phyloP scores from a whole-genome alignment of 2,329 filamentous ascomycete genomes.

The Chaetothyriales sp. region DNA sequence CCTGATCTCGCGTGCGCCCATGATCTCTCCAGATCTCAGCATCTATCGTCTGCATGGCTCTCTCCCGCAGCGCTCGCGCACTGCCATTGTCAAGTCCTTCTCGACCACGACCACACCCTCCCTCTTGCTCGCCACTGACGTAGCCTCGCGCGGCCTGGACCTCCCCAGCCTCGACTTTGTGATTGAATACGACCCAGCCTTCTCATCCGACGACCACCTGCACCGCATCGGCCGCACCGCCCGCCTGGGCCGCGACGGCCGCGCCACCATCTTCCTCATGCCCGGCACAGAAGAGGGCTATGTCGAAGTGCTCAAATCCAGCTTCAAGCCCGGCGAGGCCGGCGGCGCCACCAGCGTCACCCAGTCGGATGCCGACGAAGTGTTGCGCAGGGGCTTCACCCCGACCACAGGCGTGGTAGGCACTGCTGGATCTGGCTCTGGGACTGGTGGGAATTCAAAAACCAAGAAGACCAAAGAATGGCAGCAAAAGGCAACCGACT shows the following conservation, averaged over 20 bases:
- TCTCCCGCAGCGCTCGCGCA: conserved; percentile 72
- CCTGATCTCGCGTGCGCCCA: neutral
- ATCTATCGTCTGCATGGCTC: conserved; percentile 85
- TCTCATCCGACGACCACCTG: conserved; percentile 81
- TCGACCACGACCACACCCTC: conserved; percentile 57
- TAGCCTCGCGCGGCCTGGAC: conserved; percentile 88
- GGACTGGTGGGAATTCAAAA: too few species aligned
- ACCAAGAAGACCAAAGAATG: conserved; percentile 35
- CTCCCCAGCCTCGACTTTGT: conserved; percentile 89
- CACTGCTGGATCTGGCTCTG: too few species aligned
- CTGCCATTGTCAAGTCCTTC: conserved; percentile 70
- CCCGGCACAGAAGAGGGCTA: conserved; percentile 90
- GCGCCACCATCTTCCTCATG: conserved; percentile 75
- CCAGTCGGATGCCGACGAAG: conserved; percentile 47
- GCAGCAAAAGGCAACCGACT: conserved; percentile 52
- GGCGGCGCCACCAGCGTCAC: conserved; percentile 47
- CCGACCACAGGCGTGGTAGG: conserved; percentile 22
- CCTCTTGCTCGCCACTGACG: conserved; percentile 84
- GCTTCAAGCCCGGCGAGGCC: conserved; percentile 33
- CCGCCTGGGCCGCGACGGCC: conserved; percentile 74
- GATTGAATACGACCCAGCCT: conserved; percentile 90
- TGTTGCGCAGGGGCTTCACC: conserved; percentile 51
- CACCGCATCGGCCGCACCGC: conserved; percentile 92
- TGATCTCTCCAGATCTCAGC: conserved; percentile 43
- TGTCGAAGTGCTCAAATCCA: conserved; percentile 58